A percentile compares a stretch with the other conserved stretches of the same genome.
Evolutionary conservation across 768 basidiomycete genomes (phyloP).

Genomic region (Phanerochaete sordida): DNA sequence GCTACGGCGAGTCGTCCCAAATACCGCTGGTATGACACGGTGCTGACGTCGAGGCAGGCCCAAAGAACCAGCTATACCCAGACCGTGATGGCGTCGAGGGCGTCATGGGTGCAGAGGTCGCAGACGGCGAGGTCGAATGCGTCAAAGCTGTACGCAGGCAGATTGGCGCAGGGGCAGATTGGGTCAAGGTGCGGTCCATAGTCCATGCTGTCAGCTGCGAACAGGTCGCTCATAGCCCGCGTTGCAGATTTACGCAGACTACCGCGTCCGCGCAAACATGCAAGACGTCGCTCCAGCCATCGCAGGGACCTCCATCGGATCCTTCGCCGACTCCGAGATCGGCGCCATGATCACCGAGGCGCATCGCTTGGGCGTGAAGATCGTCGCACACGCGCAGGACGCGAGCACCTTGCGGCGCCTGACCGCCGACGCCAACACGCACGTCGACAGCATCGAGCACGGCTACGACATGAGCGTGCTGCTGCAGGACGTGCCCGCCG

Average conservation of each 20-base stretch:
- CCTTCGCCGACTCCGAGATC: conserved; percentile 45
- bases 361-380: conserved; percentile 49
- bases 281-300: conserved; percentile 35
- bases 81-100: conserved; percentile 53
- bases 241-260: conserved; percentile 57
- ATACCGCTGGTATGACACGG: background rate
- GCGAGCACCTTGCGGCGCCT: background rate
- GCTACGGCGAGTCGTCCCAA: conserved; percentile 42
- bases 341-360: conserved; percentile 48
- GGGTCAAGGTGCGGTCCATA: conserved; percentile 49
- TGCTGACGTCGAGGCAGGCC: conserved; percentile 35
- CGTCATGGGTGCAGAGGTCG: conserved; percentile 53
- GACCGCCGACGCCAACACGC: conserved; percentile 11
- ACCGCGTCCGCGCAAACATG: conserved; percentile 47
- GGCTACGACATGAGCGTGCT: conserved; percentile 30
- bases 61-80: conserved; percentile 43
- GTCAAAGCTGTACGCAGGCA: conserved; percentile 54
- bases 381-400: conserved; percentile 50
- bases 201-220: background rate
- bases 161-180: conserved; percentile 63
- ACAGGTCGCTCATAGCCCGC: background rate
- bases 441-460: conserved; percentile 58
- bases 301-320: conserved; percentile 32
- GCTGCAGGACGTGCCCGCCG: conserved; percentile 6
- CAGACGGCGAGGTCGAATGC: conserved; percentile 55